These are phyloP conservation scores for Sporisorium reilianum DNA, from an alignment of 1,284 basidiomycete genomes.

Conservation along the genomic window DNA sequence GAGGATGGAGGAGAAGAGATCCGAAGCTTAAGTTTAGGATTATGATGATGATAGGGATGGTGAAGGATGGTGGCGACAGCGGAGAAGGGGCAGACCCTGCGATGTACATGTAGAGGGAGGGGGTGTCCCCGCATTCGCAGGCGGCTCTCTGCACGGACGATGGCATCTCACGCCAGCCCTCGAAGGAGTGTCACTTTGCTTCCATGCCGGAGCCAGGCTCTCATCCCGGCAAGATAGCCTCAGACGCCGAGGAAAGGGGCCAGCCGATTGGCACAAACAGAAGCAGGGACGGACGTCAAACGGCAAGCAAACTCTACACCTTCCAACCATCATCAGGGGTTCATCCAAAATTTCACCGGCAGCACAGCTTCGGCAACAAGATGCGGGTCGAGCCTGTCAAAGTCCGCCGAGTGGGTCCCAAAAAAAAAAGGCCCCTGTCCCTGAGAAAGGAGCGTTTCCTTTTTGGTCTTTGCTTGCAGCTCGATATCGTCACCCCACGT, in stretches of 20 bases:
- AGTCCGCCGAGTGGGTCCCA: constrained; percentile 3
- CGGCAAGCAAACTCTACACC: constrained; percentile 16
- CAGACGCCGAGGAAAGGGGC: neutral
- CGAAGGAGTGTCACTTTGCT: neutral
- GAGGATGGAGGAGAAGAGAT: neutral
- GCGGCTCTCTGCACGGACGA: neutral
- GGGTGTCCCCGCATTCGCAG: neutral
- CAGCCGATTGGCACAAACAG: neutral
- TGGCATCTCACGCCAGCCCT: neutral
- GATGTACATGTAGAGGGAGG: neutral
- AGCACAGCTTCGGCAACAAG: neutral
- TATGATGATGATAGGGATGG: neutral
- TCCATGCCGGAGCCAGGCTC: neutral
- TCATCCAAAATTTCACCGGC: neutral
- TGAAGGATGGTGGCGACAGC: neutral
- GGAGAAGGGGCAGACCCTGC: neutral
- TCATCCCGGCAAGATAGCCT: too few relatives aligned
- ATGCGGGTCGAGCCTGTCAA: constrained; percentile 16
- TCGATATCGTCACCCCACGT: neutral
- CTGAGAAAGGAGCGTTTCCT: neutral
- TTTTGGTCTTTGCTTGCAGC: neutral
- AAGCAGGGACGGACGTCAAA: neutral
- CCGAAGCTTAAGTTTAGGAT: neutral
- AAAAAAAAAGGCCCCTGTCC: neutral
- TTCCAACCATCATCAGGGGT: constrained; percentile 1